Conservation (phyloP, 139 green algal genomes). For the Pleodorina starrii region DNA sequence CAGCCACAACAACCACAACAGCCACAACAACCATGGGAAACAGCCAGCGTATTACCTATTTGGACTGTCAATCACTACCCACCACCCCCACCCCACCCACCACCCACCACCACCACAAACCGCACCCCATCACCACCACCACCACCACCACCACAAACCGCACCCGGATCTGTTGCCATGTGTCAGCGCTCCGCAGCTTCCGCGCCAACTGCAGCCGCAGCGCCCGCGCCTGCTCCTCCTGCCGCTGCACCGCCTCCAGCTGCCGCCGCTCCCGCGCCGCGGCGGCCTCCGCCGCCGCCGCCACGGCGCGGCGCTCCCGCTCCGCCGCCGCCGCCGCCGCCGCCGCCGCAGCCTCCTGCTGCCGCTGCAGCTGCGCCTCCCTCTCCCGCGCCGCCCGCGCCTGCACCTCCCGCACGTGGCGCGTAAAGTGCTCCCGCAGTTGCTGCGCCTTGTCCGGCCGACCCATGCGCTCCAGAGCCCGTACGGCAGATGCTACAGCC, state of each 20-base stretch:
- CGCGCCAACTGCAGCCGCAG: slow-evolving; percentile 8
- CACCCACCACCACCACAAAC: too few relatives aligned
- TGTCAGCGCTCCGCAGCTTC: background rate
- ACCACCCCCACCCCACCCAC: too few relatives aligned
- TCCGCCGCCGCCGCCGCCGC: background rate
- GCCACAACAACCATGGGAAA: too few relatives aligned
- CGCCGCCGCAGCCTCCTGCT: background rate
- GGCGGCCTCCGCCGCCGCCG: background rate
- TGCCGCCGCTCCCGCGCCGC: background rate
- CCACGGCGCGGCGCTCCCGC: background rate
- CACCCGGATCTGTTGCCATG: slow-evolving; percentile 40
- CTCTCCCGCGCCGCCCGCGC: background rate
- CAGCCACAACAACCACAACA: too few relatives aligned
- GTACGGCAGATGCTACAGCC: slow-evolving; percentile 20
- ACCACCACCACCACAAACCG: too few relatives aligned
- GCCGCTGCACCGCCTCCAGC: background rate
- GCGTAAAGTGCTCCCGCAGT: slow-evolving; percentile 39
- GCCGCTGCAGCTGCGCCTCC: background rate
- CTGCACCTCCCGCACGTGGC: slow-evolving; percentile 19
- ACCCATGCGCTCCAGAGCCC: slow-evolving; percentile 39
- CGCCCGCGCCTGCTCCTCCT: background rate
- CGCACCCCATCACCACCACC: too few relatives aligned
- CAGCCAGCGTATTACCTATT: too few relatives aligned
- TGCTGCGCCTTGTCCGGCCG: slow-evolving; percentile 2
- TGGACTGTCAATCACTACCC: too few relatives aligned